phyloP scores from a whole-genome alignment of 2,329 filamentous ascomycete species.

The Penicillium expansum region DNA sequence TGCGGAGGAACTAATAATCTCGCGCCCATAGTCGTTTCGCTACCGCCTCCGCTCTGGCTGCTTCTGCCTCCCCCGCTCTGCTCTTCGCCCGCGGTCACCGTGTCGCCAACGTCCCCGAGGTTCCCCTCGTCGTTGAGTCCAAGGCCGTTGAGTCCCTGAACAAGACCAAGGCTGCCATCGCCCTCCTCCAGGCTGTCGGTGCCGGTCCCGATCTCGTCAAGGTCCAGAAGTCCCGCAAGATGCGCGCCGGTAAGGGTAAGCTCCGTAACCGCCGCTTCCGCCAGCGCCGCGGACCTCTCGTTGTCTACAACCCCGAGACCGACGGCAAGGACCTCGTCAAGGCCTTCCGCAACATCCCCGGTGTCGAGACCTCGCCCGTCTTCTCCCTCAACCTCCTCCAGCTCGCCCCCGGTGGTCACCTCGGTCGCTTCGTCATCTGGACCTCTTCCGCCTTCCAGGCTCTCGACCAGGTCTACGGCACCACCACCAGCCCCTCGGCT shows the following conservation, averaged over 20 bases:
- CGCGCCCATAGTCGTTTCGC: conserved; percentile 73
- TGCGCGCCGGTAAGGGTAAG: conserved; percentile 99
- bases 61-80: conserved; percentile 90
- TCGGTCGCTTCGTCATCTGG: conserved; percentile 99
- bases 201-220: conserved; percentile 89
- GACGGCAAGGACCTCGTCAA: conserved; percentile 92
- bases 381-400: conserved; percentile 97
- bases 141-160: conserved; percentile 78
- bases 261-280: conserved; percentile 92
- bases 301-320: conserved; percentile 93
- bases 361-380: conserved; percentile 94
- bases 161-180: conserved; percentile 85
- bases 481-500: conserved; percentile 80
- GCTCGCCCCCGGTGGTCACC: conserved; percentile 97
- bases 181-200: conserved; percentile 86
- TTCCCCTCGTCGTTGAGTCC: conserved; percentile 93
- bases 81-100: conserved; percentile 97
- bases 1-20: conserved; percentile 13
- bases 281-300: conserved; percentile 94
- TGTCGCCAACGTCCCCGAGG: conserved; percentile 87
- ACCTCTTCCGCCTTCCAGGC: conserved; percentile 95
- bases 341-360: conserved; percentile 98
- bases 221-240: conserved; percentile 94
- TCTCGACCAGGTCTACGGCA: conserved; percentile 95
- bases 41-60: conserved; percentile 94